A percentile compares a stretch with the other conserved stretches of the same genome.
phyloP scores from a whole-genome alignment of 2,329 filamentous ascomycete genomes.

The Fusarium mangiferae region DNA sequence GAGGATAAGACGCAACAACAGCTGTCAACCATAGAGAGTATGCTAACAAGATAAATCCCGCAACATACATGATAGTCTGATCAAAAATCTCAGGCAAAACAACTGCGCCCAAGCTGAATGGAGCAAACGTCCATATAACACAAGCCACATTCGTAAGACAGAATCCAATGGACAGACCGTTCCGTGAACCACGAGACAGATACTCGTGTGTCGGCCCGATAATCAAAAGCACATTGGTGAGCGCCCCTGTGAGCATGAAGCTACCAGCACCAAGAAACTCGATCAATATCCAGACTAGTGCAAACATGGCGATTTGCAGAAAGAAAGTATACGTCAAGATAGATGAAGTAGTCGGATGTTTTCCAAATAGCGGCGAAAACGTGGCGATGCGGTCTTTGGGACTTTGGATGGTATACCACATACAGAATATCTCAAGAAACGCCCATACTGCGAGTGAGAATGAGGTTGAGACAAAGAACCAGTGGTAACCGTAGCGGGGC shows the following conservation, averaged over 20 bases:
- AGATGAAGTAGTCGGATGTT: neutral
- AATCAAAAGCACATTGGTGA: conserved; percentile 11
- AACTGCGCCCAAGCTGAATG: neutral
- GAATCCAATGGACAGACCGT: neutral
- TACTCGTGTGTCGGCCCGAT: conserved; percentile 5
- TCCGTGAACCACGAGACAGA: neutral
- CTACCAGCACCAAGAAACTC: accelerated
- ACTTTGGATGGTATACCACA: neutral
- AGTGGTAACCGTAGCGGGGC: neutral
- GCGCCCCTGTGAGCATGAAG: neutral
- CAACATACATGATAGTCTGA: neutral
- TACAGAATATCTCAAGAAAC: neutral
- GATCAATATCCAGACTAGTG: neutral
- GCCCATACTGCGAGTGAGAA: neutral
- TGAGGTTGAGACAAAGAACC: neutral
- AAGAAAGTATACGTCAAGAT: neutral
- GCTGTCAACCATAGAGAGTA: neutral
- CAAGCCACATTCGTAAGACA: conserved; percentile 10
- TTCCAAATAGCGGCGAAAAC: neutral
- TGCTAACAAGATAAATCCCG: neutral
- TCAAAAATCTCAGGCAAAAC: conserved; percentile 10
- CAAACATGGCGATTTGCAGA: neutral
- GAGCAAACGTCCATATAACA: conserved; percentile 5
- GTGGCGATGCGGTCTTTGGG: neutral
- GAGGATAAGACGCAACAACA: neutral